phyloP scores from a whole-genome alignment of 768 basidiomycete genomes.

The Boletus fagicola region DNA sequence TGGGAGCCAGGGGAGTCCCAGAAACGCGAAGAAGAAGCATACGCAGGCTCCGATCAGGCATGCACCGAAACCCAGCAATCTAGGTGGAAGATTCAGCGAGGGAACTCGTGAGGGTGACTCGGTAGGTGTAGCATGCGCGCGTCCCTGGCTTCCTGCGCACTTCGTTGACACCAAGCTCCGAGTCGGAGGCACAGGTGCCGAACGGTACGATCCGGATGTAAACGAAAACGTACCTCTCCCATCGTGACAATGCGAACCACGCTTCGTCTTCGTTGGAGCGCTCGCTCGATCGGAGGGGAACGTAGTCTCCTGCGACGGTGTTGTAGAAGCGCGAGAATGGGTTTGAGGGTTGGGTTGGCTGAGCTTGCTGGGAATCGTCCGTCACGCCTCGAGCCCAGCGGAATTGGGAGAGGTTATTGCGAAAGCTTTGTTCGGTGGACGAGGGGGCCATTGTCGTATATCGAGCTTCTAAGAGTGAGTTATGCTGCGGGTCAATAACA shows the following conservation, averaged over 20 bases:
- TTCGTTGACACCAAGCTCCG: too few relatives aligned
- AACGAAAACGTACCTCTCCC: constrained; percentile 72
- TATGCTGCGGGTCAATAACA: background rate
- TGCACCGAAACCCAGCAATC: constrained; percentile 86
- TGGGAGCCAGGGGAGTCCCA: constrained; percentile 67
- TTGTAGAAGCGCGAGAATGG: constrained; percentile 88
- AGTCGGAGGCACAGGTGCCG: background rate
- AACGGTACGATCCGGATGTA: background rate
- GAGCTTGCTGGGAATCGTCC: constrained; percentile 62
- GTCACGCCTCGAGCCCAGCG: constrained; percentile 76
- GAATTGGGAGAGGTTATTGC: constrained; percentile 76
- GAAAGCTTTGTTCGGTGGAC: constrained; percentile 65
- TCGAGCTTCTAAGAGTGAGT: too few relatives aligned
- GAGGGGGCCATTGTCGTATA: too few relatives aligned
- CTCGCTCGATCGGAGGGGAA: constrained; percentile 81
- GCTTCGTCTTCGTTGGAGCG: constrained; percentile 94
- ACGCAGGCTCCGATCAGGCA: constrained; percentile 88
- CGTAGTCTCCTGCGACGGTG: constrained; percentile 80
- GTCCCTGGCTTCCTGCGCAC: too few relatives aligned
- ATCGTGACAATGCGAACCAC: constrained; percentile 86
- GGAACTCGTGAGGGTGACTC: background rate
- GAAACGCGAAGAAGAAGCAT: constrained; percentile 90
- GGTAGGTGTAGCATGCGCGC: background rate
- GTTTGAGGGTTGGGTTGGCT: constrained; percentile 41
- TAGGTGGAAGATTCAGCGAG: constrained; percentile 28